These are phyloP conservation scores for Candida dubliniensis DNA, from an alignment of 1,139 yeast genomes.

Conservation along the genomic window DNA sequence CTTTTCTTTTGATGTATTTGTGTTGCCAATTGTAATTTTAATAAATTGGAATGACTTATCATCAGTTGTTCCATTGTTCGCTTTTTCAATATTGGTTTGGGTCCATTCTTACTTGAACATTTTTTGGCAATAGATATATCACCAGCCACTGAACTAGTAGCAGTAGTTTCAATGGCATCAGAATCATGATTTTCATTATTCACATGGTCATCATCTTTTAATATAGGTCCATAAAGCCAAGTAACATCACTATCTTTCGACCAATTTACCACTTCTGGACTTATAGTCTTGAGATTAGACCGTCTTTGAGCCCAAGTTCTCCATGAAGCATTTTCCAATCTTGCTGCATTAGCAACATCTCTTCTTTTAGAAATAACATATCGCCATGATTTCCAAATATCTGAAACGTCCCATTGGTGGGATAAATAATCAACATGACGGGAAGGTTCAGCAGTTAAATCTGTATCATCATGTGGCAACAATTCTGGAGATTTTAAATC, in stretches of 20 bases:
- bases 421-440: constrained; percentile 92
- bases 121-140: constrained; percentile 34
- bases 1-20: constrained; percentile 29
- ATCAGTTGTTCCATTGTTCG: constrained; percentile 77
- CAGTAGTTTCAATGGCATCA: constrained; percentile 28
- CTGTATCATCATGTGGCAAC: constrained; percentile 81
- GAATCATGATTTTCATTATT: constrained; percentile 16
- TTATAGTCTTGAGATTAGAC: constrained; percentile 61
- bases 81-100: constrained; percentile 80
- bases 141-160: constrained; percentile 48
- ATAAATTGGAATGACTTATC: constrained; percentile 56
- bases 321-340: constrained; percentile 82
- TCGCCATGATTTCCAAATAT: constrained; percentile 92
- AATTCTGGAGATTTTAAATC: constrained; percentile 36
- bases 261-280: constrained; percentile 79
- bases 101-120: constrained; percentile 22
- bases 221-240: constrained; percentile 80
- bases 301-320: constrained; percentile 85
- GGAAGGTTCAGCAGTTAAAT: constrained; percentile 75
- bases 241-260: constrained; percentile 78
- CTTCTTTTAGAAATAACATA: constrained; percentile 82
- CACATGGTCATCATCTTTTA: constrained; percentile 35
- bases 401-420: constrained; percentile 93
- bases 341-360: constrained; percentile 64
- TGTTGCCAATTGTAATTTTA: constrained; percentile 47